These are phyloP conservation scores for Lentinula aciculospora DNA, from an alignment of 768 basidiomycete species.

Conservation along the genomic window DNA sequence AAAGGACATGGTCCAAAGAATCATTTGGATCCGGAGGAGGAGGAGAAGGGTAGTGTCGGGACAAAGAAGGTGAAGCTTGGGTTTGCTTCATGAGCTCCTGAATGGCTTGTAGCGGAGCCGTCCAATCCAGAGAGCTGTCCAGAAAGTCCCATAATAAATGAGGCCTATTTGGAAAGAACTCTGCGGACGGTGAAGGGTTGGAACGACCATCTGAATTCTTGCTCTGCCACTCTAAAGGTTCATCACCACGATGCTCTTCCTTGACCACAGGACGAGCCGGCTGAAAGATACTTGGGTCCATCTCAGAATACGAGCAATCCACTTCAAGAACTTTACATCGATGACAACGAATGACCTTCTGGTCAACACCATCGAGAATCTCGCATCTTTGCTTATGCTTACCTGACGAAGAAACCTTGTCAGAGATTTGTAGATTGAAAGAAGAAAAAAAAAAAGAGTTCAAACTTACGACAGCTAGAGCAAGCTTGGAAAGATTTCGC, in stretches of 20 bases:
- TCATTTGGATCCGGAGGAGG: constrained; percentile 18
- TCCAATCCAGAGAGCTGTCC: constrained; percentile 28
- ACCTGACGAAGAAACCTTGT: too few species aligned
- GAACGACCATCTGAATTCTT: not conserved
- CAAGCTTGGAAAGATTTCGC: constrained; percentile 34
- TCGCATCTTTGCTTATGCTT: too few species aligned
- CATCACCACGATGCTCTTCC: not conserved
- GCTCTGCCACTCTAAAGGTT: not conserved
- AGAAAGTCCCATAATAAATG: constrained; percentile 30
- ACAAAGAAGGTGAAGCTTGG: not conserved
- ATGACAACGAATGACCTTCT: constrained; percentile 27
- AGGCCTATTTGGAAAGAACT: constrained; percentile 8
- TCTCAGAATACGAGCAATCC: constrained; percentile 34
- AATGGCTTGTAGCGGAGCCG: constrained; percentile 34
- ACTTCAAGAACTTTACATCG: constrained; percentile 34
- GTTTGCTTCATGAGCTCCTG: constrained; percentile 26
- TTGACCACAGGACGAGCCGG: not conserved
- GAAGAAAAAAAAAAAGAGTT: too few species aligned
- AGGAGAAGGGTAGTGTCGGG: constrained; percentile 12
- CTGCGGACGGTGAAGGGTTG: not conserved
- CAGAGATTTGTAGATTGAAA: too few species aligned
- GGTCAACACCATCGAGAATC: constrained; percentile 29
- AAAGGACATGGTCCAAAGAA: constrained; percentile 21
- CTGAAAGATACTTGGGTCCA: constrained; percentile 10
- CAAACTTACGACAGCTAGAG: constrained; percentile 35